Evolutionary conservation across 2,329 filamentous ascomycete species (phyloP).

Genomic region (Colletotrichum musicola): DNA sequence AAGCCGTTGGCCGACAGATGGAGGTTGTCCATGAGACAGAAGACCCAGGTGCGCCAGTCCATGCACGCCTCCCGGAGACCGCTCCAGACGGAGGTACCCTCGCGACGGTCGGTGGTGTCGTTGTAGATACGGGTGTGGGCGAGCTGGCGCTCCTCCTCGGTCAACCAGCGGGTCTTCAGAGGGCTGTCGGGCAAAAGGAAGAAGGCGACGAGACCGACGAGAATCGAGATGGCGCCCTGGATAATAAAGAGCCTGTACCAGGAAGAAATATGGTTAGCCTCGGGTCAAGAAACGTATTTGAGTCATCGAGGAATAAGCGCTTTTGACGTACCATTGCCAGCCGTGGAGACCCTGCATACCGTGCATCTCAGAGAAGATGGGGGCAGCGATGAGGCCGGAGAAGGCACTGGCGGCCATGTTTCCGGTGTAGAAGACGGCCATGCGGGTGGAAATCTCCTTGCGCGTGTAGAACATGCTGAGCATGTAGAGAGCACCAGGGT

Average conservation of each 20-base stretch:
- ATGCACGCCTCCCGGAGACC: conserved; percentile 58
- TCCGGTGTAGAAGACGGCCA: conserved; percentile 59
- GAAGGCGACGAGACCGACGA: conserved; percentile 50
- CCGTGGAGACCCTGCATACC: conserved; percentile 51
- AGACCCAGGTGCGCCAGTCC: conserved; percentile 63
- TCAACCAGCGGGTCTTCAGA: conserved; percentile 53
- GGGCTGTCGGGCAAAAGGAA: conserved; percentile 56
- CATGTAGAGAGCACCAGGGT: conserved; percentile 40
- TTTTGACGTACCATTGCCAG: conserved; percentile 55
- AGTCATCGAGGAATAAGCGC: not conserved
- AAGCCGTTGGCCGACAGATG: conserved; percentile 63
- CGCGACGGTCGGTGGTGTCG: conserved; percentile 50
- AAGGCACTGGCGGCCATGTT: conserved; percentile 59
- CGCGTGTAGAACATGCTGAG: conserved; percentile 40
- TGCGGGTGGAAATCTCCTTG: conserved; percentile 45
- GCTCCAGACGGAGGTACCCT: conserved; percentile 53
- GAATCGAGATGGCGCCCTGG: conserved; percentile 53
- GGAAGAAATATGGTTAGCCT: not conserved
- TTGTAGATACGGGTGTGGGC: conserved; percentile 50
- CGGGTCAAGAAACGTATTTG: too few relatives aligned
- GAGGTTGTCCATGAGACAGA: conserved; percentile 64
- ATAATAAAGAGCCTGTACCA: conserved; percentile 54
- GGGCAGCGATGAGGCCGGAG: conserved; percentile 58
- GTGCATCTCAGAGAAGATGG: conserved; percentile 57
- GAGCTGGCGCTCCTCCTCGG: conserved; percentile 56